phyloP scores from a whole-genome alignment of 306 rosid genomes.

The Prunus dulcis region DNA sequence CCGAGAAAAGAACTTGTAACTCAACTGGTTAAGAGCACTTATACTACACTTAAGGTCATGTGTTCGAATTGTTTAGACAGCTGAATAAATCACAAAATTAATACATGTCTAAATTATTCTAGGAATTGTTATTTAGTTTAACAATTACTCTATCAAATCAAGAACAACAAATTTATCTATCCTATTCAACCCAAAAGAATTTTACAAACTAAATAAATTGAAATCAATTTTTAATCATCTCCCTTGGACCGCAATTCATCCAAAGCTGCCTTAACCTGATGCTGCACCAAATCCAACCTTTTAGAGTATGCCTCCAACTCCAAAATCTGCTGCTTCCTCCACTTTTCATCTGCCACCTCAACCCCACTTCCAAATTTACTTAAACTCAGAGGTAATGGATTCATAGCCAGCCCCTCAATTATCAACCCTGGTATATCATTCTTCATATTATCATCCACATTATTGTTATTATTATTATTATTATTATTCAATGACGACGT shows the following conservation, averaged over 20 bases:
- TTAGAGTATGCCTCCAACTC: conserved; percentile 68
- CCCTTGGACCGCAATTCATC: conserved; percentile 52
- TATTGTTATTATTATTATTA: background rate
- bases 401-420: conserved; percentile 12
- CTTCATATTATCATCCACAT: conserved; percentile 2
- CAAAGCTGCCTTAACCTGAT: conserved; percentile 58
- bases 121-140: background rate
- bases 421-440: conserved; percentile 11
- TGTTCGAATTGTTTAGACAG: no score
- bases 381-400: conserved; percentile 7
- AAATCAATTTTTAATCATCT: background rate
- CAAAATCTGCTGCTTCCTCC: conserved; percentile 55
- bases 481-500: conserved; percentile 27
- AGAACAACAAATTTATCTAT: background rate
- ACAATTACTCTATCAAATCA: conserved; percentile 1
- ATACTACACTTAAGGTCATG: no score
- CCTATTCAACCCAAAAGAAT: background rate
- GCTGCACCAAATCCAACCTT: conserved; percentile 69
- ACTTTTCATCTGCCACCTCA: conserved; percentile 41
- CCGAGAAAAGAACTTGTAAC: no score
- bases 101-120: background rate
- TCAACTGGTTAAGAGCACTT: no score
- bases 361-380: conserved; percentile 10
- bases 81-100: background rate
- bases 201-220: background rate